Evolutionary conservation across 768 basidiomycete genomes (phyloP).

Genomic region (Rhizopogon vulgaris): DNA sequence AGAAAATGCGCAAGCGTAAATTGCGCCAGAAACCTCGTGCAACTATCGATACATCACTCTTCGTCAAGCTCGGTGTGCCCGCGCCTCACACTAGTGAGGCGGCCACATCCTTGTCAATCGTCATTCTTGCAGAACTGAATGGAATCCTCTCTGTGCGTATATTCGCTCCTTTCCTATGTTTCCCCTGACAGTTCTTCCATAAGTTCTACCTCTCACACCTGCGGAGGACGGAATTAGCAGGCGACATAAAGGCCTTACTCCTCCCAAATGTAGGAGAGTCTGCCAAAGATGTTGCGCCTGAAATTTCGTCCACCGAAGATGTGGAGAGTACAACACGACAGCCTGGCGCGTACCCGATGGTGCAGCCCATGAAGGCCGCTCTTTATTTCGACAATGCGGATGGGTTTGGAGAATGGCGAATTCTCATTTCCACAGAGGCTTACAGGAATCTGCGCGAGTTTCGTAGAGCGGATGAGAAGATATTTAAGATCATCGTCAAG

Average conservation of each 20-base stretch:
- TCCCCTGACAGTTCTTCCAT: background rate
- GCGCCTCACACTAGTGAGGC: slow-evolving; percentile 22
- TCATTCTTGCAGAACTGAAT: slow-evolving; percentile 21
- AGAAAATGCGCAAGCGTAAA: slow-evolving; percentile 20
- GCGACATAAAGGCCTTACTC: slow-evolving; percentile 1
- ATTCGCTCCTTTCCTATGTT: background rate
- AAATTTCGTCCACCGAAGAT: background rate
- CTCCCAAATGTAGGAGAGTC: slow-evolving; percentile 1
- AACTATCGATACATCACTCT: slow-evolving; percentile 20
- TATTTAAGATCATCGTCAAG: slow-evolving; percentile 52
- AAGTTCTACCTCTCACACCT: slow-evolving; percentile 24
- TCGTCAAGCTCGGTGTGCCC: slow-evolving; percentile 21
- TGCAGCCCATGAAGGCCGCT: slow-evolving; percentile 56
- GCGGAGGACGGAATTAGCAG: slow-evolving; percentile 8
- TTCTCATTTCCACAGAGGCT: slow-evolving; percentile 49
- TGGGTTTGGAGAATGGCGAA: slow-evolving; percentile 60
- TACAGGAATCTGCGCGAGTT: slow-evolving; percentile 43
- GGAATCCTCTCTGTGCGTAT: slow-evolving; percentile 22
- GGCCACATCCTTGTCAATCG: slow-evolving; percentile 3
- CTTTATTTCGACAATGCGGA: slow-evolving; percentile 52
- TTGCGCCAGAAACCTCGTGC: slow-evolving; percentile 4
- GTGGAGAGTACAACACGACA: background rate
- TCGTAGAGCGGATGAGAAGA: slow-evolving; percentile 37
- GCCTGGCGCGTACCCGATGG: slow-evolving; percentile 34
- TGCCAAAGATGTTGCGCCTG: background rate